Evolutionary conservation across 1,284 basidiomycete species (phyloP), one percentile per base, ranked within the genome.

Genomic region (Ustilago esculenta): DNA sequence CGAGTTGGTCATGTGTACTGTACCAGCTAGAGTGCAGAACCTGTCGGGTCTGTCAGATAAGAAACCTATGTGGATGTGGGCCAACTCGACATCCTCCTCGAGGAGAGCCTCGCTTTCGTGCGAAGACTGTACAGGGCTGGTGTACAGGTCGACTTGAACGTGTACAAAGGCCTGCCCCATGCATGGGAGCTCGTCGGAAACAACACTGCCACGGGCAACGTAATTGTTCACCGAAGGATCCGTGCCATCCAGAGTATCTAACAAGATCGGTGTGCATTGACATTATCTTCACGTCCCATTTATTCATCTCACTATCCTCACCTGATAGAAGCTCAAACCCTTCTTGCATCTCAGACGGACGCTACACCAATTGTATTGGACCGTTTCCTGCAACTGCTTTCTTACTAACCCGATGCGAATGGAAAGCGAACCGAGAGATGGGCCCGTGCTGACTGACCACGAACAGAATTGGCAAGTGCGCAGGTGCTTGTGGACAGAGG

Each of bases 41-140:
- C 51, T 66, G 0, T 47, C 51, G 9, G 37, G 46, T 34, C 25
- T 59, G 24, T 52, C 56, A 3, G 46, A 58, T 15, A n/a, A n/a
- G n/a, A n/a, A n/a, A 51, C 63, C 29, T 66, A 55, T 56, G 52
- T 66, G 2, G 56, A 66, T 20, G 47, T 55, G 7, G 56, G 56
- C 10, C 56, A 66, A 42, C 63, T 66, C 33, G 63, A 66, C 52
- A 60, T 59, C 20, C 56, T 66, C 30, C 9, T 59, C 11, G 37
- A 55, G 4, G 56, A 66, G 32, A 48, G 55, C 23, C 24, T 59
- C 30, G 48, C 49, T 10, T 66, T 40, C 27, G 55, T 34, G 18
- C 41, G 32, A 10, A 21, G 63, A 15, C 47, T 66, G 24, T 55
- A 54, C 42, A 39, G 46, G 35, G 63, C 63, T 1, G 55, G 55